These are phyloP conservation scores for Jamesozyma spencerorum DNA, from an alignment of 805 yeast species.

Conservation along the genomic window DNA sequence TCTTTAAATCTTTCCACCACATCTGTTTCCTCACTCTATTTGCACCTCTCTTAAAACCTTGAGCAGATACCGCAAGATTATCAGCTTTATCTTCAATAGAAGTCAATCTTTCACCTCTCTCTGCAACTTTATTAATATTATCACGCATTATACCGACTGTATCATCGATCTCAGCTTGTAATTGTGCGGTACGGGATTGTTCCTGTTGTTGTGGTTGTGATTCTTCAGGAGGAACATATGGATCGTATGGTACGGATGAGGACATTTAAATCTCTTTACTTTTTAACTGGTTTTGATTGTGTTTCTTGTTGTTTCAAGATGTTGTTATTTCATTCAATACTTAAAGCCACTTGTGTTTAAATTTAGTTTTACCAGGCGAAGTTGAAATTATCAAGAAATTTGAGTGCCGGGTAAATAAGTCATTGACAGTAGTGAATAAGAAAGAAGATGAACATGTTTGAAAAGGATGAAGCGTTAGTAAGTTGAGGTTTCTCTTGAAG, in stretches of 20 bases:
- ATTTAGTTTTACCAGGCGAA: too few species aligned
- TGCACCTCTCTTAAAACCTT: conserved; percentile 92
- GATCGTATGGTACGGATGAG: conserved; percentile 76
- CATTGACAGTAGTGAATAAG: too few species aligned
- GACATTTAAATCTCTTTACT: conserved; percentile 44
- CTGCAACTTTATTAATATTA: conserved; percentile 90
- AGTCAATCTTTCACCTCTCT: conserved; percentile 85
- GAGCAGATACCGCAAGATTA: conserved; percentile 83
- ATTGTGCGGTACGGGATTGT: conserved; percentile 61
- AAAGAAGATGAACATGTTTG: too few species aligned
- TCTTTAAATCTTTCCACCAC: conserved; percentile 98
- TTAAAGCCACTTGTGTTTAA: not conserved
- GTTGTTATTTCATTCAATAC: not conserved
- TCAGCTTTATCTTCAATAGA: conserved; percentile 89
- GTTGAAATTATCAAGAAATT: too few species aligned
- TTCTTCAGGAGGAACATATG: conserved; percentile 63
- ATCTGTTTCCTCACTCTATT: conserved; percentile 94
- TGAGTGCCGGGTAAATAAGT: too few species aligned
- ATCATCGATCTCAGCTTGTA: conserved; percentile 88
- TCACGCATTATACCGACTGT: conserved; percentile 97
- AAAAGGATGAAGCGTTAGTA: too few species aligned
- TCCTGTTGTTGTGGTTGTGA: conserved; percentile 7
- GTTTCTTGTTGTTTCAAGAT: not conserved
- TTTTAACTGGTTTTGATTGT: not conserved
- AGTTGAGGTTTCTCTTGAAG: too few species aligned